Evolutionary conservation across 2,329 filamentous ascomycete species (phyloP).

Genomic region (Westerdykella sp.): DNA sequence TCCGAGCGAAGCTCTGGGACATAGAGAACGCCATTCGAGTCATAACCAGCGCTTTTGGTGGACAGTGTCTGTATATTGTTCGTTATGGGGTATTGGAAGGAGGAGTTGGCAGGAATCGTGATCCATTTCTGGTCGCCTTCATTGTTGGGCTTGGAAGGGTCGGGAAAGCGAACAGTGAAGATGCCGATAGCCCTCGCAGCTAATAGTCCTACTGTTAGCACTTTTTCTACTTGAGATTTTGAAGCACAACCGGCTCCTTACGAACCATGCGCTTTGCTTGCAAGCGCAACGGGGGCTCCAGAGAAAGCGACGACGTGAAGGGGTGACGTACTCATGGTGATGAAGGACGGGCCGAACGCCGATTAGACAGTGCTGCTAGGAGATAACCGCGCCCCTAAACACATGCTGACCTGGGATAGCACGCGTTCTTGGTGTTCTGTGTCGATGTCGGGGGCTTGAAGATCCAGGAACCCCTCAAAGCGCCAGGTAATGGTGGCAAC

Average conservation of each 20-base stretch:
- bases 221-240: too few relatives aligned
- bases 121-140: conserved; percentile 25
- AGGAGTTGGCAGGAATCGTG: conserved; percentile 22
- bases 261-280: too few relatives aligned
- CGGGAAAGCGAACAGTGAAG: conserved; percentile 34
- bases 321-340: conserved; percentile 38
- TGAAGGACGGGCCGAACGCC: background rate
- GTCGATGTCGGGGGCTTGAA: too few relatives aligned
- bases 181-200: conserved; percentile 31
- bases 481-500: background rate
- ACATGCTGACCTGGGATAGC: too few relatives aligned
- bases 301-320: too few relatives aligned
- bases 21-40: conserved; percentile 75
- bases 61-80: conserved; percentile 70
- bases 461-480: too few relatives aligned
- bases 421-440: too few relatives aligned
- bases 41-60: conserved; percentile 53
- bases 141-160: conserved; percentile 23
- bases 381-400: too few relatives aligned
- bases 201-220: conserved; percentile 6
- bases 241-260: too few relatives aligned
- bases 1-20: conserved; percentile 64
- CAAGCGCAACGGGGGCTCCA: too few relatives aligned
- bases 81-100: conserved; percentile 35
- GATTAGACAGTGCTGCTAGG: too few relatives aligned